Conservation (phyloP, 495 filamentous ascomycete species). For the Xylaria sp. region DNA sequence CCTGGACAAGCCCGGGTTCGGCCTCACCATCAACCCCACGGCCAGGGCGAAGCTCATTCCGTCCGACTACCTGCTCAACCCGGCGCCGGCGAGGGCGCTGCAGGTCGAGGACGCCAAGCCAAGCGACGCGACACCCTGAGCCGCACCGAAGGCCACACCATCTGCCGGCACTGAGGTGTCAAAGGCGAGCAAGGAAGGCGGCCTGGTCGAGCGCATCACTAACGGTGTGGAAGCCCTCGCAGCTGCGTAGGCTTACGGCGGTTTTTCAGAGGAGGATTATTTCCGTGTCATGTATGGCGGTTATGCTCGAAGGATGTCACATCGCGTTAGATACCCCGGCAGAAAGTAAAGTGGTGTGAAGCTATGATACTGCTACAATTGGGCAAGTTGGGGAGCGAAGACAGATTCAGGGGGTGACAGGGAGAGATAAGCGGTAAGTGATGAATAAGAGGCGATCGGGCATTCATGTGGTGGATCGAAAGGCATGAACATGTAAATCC, state of each 20-base stretch:
- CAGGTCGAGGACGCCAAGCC: constrained; percentile 25
- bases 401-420: background rate
- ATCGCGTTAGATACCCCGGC: background rate
- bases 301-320: background rate
- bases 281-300: background rate
- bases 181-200: constrained; percentile 36
- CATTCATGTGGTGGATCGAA: background rate
- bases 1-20: constrained; percentile 90
- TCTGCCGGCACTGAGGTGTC: constrained; percentile 16
- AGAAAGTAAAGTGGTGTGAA: background rate
- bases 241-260: constrained; percentile 14
- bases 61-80: constrained; percentile 71
- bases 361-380: background rate
- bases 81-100: constrained; percentile 69
- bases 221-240: constrained; percentile 37
- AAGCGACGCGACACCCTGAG: constrained; percentile 27
- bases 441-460: background rate
- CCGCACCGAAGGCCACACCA: background rate
- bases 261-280: background rate
- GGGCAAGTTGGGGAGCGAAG: background rate
- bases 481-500: background rate
- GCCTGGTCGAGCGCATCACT: constrained; percentile 25
- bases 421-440: background rate
- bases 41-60: constrained; percentile 75
- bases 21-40: constrained; percentile 80